These are phyloP conservation scores for Xylaria sp. DNA, from an alignment of 2,329 filamentous ascomycete species.

Conservation along the genomic window DNA sequence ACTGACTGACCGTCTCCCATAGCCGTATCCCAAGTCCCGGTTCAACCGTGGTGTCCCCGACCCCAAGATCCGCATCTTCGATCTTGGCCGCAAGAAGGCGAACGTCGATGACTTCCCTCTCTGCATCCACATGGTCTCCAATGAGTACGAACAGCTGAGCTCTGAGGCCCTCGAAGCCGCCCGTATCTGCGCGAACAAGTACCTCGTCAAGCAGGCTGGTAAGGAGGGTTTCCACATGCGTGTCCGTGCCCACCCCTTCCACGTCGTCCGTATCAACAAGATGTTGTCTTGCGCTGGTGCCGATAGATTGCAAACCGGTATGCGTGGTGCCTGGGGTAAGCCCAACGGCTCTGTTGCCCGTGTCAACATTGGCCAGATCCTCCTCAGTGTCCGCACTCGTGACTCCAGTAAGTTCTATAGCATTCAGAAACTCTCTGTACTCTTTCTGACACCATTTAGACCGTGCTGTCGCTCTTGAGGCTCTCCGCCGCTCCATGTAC, in stretches of 20 bases:
- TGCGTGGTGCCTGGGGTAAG: conserved; percentile 99
- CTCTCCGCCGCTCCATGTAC: conserved; percentile 98
- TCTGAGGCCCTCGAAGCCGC: conserved; percentile 99
- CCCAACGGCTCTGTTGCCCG: conserved; percentile 97
- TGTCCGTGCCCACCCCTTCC: conserved; percentile 93
- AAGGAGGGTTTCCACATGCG: conserved; percentile 72
- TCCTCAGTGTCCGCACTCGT: conserved; percentile 94
- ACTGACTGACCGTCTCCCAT: conserved; percentile 45
- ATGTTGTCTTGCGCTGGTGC: conserved; percentile 99
- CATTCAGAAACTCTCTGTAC: not conserved
- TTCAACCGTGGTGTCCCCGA: conserved; percentile 99
- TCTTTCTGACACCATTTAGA: conserved; percentile 43
- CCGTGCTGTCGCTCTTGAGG: conserved; percentile 92
- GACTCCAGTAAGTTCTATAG: conserved; percentile 65
- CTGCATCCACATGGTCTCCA: conserved; percentile 98
- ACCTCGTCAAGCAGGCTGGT: conserved; percentile 65
- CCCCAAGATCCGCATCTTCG: conserved; percentile 91
- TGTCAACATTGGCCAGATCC: conserved; percentile 99
- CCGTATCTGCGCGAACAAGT: conserved; percentile 99
- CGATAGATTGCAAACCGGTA: conserved; percentile 99
- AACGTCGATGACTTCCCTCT: conserved; percentile 99
- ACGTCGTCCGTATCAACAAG: conserved; percentile 99
- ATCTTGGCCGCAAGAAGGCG: conserved; percentile 96
- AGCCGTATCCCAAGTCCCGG: conserved; percentile 98
- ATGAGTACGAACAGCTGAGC: conserved; percentile 99